These are phyloP conservation scores for Fusarium tricinctum DNA, from an alignment of 2,329 filamentous ascomycete genomes.

Conservation along the genomic window DNA sequence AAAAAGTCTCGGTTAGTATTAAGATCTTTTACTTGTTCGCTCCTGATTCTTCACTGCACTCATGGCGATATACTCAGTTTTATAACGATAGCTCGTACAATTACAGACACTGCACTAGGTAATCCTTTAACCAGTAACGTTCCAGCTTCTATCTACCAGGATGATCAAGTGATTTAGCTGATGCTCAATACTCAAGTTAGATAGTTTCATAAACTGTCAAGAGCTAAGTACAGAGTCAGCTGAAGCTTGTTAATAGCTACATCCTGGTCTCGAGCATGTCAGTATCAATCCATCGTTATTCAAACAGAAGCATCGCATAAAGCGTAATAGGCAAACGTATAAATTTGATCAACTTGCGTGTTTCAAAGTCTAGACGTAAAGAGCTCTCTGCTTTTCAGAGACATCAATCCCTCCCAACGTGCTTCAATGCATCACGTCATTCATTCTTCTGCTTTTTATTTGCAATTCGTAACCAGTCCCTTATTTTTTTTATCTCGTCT, in stretches of 20 bases:
- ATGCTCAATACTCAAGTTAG: neutral
- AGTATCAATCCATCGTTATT: neutral
- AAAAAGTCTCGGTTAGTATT: neutral
- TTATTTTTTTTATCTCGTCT: slow-evolving; percentile 44
- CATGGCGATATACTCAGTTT: neutral
- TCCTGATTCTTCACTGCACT: neutral
- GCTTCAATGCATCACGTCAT: slow-evolving; percentile 34
- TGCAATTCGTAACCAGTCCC: slow-evolving; percentile 40
- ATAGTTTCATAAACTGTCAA: neutral
- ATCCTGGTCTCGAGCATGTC: neutral
- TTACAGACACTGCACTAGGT: neutral
- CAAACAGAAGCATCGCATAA: neutral
- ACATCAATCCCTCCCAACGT: slow-evolving; percentile 21
- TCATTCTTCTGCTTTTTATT: slow-evolving; percentile 40
- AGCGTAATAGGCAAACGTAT: slow-evolving; percentile 7
- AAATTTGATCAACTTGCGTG: slow-evolving; percentile 41
- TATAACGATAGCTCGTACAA: neutral
- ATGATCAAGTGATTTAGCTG: neutral
- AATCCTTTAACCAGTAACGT: too few relatives aligned
- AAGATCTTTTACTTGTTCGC: neutral
- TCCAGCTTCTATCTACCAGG: neutral
- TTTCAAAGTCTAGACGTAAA: slow-evolving; percentile 37
- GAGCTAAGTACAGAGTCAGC: neutral
- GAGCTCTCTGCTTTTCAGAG: slow-evolving; percentile 32
- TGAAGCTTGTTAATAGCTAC: neutral